Percentiles rank a stretch among this genome's conserved stretches.
These are phyloP conservation scores for Hygrophoropsis aurantiaca DNA, from an alignment of 768 basidiomycete species.

Conservation along the genomic window DNA sequence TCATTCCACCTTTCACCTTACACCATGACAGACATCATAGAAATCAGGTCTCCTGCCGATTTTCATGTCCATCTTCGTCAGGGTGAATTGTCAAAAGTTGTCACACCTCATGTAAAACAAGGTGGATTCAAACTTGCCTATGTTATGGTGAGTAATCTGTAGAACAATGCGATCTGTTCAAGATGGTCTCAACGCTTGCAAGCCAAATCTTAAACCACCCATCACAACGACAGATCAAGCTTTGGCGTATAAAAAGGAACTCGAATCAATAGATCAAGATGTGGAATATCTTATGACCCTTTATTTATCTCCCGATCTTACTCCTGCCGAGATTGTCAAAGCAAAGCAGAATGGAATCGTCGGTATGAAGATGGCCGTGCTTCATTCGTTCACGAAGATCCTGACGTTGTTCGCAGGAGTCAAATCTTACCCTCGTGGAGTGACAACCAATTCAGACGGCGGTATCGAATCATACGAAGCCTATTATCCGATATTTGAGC, in stretches of 20 bases:
- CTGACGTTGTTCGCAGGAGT: conserved; percentile 49
- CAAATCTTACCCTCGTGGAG: conserved; percentile 96
- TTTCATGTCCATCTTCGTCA: conserved; percentile 98
- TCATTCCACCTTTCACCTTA: conserved; percentile 10
- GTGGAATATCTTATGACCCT: conserved; percentile 94
- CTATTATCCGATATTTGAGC: conserved; percentile 91
- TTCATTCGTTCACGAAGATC: neutral
- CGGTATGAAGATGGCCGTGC: conserved; percentile 32
- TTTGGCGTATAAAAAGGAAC: conserved; percentile 71
- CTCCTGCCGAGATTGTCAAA: conserved; percentile 86
- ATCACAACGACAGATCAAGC: conserved; percentile 82
- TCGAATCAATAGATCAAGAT: conserved; percentile 71
- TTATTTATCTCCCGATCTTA: conserved; percentile 90
- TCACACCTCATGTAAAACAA: conserved; percentile 84
- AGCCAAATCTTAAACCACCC: conserved; percentile 94
- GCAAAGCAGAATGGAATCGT: conserved; percentile 83
- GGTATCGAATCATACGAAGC: conserved; percentile 95
- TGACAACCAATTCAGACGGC: conserved; percentile 95
- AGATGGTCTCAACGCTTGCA: conserved; percentile 9
- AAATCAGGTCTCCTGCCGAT: conserved; percentile 66
- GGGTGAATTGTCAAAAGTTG: conserved; percentile 75
- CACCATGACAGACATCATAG: conserved; percentile 10
- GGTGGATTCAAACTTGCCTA: conserved; percentile 93
- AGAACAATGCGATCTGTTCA: neutral
- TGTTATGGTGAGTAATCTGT: conserved; percentile 75